These are phyloP conservation scores for Botrytis fabae DNA, from an alignment of 2,329 filamentous ascomycete genomes.

Conservation along the genomic window DNA sequence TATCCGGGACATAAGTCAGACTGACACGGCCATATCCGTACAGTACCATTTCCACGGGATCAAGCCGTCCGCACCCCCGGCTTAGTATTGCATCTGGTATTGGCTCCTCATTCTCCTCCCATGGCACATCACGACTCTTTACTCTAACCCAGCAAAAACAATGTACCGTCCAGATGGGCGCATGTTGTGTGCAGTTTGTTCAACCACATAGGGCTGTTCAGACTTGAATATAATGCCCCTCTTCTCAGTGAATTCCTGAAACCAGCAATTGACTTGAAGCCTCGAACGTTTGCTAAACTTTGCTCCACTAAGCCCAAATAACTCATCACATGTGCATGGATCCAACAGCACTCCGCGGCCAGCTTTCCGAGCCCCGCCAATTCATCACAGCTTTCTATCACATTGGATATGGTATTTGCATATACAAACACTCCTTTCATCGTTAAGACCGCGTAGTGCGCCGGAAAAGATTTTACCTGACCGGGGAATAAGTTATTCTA, in stretches of 20 bases:
- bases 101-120: neutral
- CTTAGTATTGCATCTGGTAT: neutral
- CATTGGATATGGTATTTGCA: conserved; percentile 8
- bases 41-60: conserved; percentile 19
- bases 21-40: conserved; percentile 11
- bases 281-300: conserved; percentile 13
- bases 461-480: neutral
- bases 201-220: conserved; percentile 13
- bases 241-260: neutral
- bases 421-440: neutral
- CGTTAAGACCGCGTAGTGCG: neutral
- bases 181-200: conserved; percentile 1
- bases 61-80: conserved; percentile 10
- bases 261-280: conserved; percentile 5
- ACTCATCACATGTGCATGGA: conserved; percentile 11
- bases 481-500: neutral
- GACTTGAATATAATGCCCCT: conserved; percentile 8
- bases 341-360: neutral
- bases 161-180: conserved; percentile 3
- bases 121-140: conserved; percentile 1
- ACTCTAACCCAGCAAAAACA: neutral
- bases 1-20: neutral
- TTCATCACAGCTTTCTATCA: conserved; percentile 10
- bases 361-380: conserved; percentile 15
- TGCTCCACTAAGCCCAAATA: conserved; percentile 7